Evolutionary conservation across 2,329 filamentous ascomycete genomes (phyloP), one percentile per base, ranked within the genome.

Genomic region (Endocalyx cinctus): DNA sequence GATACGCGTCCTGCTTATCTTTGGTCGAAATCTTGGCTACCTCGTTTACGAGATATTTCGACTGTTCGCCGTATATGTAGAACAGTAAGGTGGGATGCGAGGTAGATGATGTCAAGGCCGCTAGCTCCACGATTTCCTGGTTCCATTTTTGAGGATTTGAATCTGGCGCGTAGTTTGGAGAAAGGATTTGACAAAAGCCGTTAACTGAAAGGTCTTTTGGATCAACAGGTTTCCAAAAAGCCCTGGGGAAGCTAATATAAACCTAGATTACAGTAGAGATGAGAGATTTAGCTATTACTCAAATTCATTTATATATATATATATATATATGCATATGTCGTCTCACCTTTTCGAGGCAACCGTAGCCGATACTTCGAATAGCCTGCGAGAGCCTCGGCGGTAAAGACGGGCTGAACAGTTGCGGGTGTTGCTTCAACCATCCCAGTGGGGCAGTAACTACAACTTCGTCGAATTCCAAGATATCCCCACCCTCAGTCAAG

Each of bases 71-170:
- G 50, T 79, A 82, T 22, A 71, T 80, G 64, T 88, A 95, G 70
- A 94, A 95, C 17, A 95, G 74, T 4, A 95, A 70, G 0, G 87
- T 94, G 6, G 88, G 84, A 39, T 94, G 87, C 0, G 81, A 72
- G 31, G 66, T 68, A 2, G 63, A 51, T 0, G 52, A 47, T 0
- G 75, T 69, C 3, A 94, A 68, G 2, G 81, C 77, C 26, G 83
- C 80, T 15, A 95, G 72, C 37, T 90, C 88, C 37, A 94, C 70
- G 33, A 79, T 74, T 61, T 90, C 82, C 57, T 87, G 83, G 41
- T 79, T 77, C 85, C 86, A 92, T 39, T 68, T 60, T 5, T 70
- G 48, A 2, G 78, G 74, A 45, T 84, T 82, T 2, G 77, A 73
- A 31, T 72, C 62, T 0, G 64, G 42, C 0, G 80, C 72, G 55